A percentile compares a stretch with the other conserved stretches of the same genome.
Evolutionary conservation across 1,284 basidiomycete species (phyloP).

Genomic region (Naganishia sp.): DNA sequence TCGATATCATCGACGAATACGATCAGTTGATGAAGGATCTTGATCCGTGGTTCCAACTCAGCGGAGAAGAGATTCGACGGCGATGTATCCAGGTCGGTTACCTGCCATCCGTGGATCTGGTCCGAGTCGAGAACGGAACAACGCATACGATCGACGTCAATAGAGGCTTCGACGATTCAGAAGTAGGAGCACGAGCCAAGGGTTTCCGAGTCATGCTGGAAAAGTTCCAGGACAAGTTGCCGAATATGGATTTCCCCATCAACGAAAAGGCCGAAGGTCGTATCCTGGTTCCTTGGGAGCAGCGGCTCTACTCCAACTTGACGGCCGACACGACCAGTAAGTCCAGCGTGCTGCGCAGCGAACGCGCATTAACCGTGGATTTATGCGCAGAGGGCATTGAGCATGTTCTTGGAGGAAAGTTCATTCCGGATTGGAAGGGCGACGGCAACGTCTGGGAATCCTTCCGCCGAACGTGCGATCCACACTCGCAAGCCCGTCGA

Average conservation of each 20-base stretch:
- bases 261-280: slow-evolving; percentile 90
- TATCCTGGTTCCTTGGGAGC: slow-evolving; percentile 84
- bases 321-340: slow-evolving; percentile 57
- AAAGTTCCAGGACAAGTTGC: slow-evolving; percentile 71
- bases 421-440: slow-evolving; percentile 78
- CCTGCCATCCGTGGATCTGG: slow-evolving; percentile 78
- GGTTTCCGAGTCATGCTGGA: slow-evolving; percentile 74
- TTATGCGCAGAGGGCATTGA: slow-evolving; percentile 59
- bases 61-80: slow-evolving; percentile 69
- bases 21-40: slow-evolving; percentile 78
- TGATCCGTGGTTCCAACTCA: slow-evolving; percentile 73
- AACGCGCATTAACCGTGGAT: background rate
- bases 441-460: slow-evolving; percentile 87
- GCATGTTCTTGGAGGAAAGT: slow-evolving; percentile 66
- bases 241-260: slow-evolving; percentile 87
- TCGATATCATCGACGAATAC: slow-evolving; percentile 86
- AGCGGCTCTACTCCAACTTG: slow-evolving; percentile 67
- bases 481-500: slow-evolving; percentile 72
- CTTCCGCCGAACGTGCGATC: slow-evolving; percentile 85
- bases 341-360: slow-evolving; percentile 34
- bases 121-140: slow-evolving; percentile 69
- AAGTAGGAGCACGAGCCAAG: slow-evolving; percentile 72
- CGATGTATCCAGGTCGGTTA: slow-evolving; percentile 73
- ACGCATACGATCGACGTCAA: slow-evolving; percentile 65
- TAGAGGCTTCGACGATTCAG: slow-evolving; percentile 63